Base-by-base conservation (phyloP, 805 yeast genomes). In the Saturnispora kantuleensis region DNA sequence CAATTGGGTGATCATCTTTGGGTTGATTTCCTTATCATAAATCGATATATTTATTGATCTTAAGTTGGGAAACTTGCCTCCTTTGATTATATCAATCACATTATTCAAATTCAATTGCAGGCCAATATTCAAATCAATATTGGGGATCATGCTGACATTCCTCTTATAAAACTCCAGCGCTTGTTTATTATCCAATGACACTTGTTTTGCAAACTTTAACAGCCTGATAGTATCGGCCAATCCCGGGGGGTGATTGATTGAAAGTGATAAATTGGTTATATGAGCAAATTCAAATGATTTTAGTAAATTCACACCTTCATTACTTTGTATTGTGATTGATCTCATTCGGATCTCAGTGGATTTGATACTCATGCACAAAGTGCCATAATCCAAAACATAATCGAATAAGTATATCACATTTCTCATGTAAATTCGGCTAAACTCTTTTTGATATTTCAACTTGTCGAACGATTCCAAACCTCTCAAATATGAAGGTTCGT, bases 21-120 rank as follows among this genome's bases (percentile, higher is more conserved):
- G 38, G 17, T 37, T 43, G 2, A 38, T 38, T 33, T 43, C 46
- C 11, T 43, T 43, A 38, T 43, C 46, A 26, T 43, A 43, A 16
- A 43, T 38, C 10, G 42, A 37, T 10, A 43, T 15, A 16, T 43
- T 43, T 10, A 43, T 28, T 12, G 39, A 26, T 10, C n/a, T 43
- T 10, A 43, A 34, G 17, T 43, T 37, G 6, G n/a, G 26, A 18
- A 26, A 33, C 10, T 28, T 18, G 7, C 12, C 7, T 9, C 15
- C 29, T 11, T 29, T 29, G 15, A 43, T 16, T 10, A 43, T 29
- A 7, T 11, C 33, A 10, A 31, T 28, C 26, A 43, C 46, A 28
- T 32, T 34, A 7, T 10, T 11, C 12, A 43, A 41, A 32, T 30
- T 28, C 10, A 38, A 28, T 29, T 31, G 38, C 18, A 33, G 11